Evolutionary conservation across 305 asterid species (phyloP).

Genomic region (Rubia tinctorum): DNA sequence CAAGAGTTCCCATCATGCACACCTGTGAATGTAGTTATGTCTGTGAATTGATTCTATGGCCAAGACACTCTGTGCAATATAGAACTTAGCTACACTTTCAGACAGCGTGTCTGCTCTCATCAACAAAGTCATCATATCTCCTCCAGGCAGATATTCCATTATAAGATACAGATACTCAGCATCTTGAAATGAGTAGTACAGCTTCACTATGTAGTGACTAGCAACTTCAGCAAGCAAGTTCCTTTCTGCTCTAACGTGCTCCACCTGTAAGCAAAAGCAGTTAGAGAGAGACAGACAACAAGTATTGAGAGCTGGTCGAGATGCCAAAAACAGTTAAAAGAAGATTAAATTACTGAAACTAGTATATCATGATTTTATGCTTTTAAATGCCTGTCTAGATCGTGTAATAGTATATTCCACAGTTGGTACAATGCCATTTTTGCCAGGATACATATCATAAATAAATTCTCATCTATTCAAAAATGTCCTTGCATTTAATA

Average conservation of each 20-base stretch:
- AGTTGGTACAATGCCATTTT: neutral
- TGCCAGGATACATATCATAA: neutral
- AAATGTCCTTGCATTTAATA: neutral
- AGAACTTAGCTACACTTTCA: slow-evolving; percentile 85
- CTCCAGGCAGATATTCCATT: slow-evolving; percentile 97
- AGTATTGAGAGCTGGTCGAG: neutral
- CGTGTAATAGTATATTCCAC: neutral
- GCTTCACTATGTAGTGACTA: slow-evolving; percentile 82
- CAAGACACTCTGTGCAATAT: slow-evolving; percentile 84
- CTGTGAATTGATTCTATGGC: slow-evolving; percentile 97
- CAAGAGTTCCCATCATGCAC: slow-evolving; percentile 5
- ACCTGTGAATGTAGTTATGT: slow-evolving; percentile 95
- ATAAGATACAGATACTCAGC: slow-evolving; percentile 83
- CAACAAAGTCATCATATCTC: slow-evolving; percentile 94
- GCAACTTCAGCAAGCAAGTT: slow-evolving; percentile 93
- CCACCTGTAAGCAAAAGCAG: slow-evolving; percentile 53
- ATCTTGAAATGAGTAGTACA: slow-evolving; percentile 93
- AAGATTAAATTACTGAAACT: neutral
- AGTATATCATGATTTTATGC: neutral
- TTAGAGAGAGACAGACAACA: slow-evolving; percentile 6
- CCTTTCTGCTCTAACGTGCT: slow-evolving; percentile 96
- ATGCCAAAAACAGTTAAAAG: neutral
- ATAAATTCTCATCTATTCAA: neutral
- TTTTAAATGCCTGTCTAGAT: neutral
- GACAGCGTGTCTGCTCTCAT: slow-evolving; percentile 87